Base-by-base conservation (phyloP, 2,329 filamentous ascomycete genomes). In the Nannizziopsis arthrosporioides region DNA sequence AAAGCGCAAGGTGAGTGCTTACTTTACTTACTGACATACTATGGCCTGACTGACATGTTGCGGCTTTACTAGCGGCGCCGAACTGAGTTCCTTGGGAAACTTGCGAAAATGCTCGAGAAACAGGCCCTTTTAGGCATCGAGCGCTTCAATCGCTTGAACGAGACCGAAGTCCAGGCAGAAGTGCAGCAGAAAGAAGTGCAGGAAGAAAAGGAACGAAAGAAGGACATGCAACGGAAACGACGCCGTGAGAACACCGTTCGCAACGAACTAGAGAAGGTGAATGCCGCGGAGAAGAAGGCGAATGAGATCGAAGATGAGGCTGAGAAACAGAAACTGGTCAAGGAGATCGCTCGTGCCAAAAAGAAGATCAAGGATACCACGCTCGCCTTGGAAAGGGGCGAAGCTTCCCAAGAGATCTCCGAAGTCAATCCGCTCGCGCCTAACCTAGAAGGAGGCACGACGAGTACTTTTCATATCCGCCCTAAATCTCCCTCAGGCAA, bases 161-260 rank as follows among this genome's bases (percentile, higher is more conserved):
- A 88, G 61, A 78, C 85, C 14, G 81, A 84, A 36, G 90, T 92
- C 1, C 77, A 90, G 51, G 78, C 84, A 46, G 84, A 94, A 58
- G 90, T 96, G 1, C 85, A 92, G 56, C 84, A 88, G 53, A 86
- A 87, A 55, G 90, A 95, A 64, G 75, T 95, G 6, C 84, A 84
- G 52, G 88, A 90, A 52, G 92, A 98, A 67, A 98, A 98, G 70
- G 92, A 98, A 68, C 86, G 92, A 55, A 98, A 98, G 73, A 98
- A 98, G 72, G 92, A 98, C 62, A 96, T 98, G 87, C 92, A 98
- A 65, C 84, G 92, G 54, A 98, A 96, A 71, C 80, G 92, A 51
- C 82, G 92, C 38, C 84, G 92, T 14, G 90, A 96, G 64, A 95
- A 95, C 74, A 88, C 88, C 3, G 84, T 93, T 51, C 90, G 88